Evolutionary conservation across 2,329 filamentous ascomycete genomes (phyloP), one percentile per base, ranked within the genome.

Genomic region (Rosellinia necatrix): DNA sequence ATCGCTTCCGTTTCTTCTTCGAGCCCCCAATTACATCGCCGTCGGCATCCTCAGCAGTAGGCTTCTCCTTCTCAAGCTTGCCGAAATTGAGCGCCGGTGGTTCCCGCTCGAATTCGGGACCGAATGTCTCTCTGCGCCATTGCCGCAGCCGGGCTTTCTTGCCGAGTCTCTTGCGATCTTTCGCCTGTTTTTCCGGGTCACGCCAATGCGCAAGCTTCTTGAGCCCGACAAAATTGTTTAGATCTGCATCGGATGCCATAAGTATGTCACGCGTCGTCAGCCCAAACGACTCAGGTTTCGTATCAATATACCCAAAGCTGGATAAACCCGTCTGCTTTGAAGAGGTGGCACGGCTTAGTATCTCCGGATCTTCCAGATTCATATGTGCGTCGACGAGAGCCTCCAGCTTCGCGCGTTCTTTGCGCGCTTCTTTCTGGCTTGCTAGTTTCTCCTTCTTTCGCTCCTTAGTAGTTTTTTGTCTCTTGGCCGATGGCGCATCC

Each of bases 201-300:
- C 94, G 84, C 78, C 94, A 99, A 4, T 90, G 81, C 4, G 93
- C 92, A 57, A 97, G 83, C 77, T 97, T 97, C 82, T 99, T 99
- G 68, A 99, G 78, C 6, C 94, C 93, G 4, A 88, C 93, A 69
- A 89, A 99, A 63, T 92, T 82, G 73, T 99, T 99, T 62, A 99
- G 84, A 50, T 88, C 86, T 42, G 85, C 79, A 75, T 99, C 94
- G 40, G 88, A 89, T 63, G 96, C 91, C 70, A 88, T 81, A 29
- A 99, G 83, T 66, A 99, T 97, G 73, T 99, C 94, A 59, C 87
- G 84, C 1, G 92, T 81, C 0, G 91, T 96, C 68, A 99, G 85
- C 56, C 94, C 94, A 70, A 96, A 99, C 10, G 89, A 85, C 52
- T 89, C 88, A 1, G 94, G 93, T 0, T 91, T 96, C 2, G 93